These are phyloP conservation scores for Pseudonitzschia multistriata DNA, from an alignment of 108 stramenopile species.

Conservation along the genomic window DNA sequence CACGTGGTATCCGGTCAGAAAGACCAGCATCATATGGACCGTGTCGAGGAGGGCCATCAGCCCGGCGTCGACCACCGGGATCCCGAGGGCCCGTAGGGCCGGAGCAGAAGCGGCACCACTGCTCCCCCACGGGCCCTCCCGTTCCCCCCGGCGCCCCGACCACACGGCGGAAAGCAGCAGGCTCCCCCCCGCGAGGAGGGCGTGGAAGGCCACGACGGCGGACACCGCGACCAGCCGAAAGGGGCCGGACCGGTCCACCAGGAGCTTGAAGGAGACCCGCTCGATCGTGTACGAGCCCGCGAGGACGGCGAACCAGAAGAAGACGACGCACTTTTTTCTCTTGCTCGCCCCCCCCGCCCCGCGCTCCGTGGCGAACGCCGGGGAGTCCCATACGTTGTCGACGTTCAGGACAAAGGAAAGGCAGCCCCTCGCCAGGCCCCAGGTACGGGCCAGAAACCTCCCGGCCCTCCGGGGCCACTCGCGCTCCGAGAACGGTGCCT, in stretches of 20 bases:
- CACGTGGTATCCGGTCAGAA: conserved; percentile 75
- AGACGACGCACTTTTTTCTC: conserved; percentile 52
- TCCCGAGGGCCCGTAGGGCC: conserved; percentile 38
- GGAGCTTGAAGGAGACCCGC: conserved; percentile 71
- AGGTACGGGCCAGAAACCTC: neutral
- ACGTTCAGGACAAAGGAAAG: conserved; percentile 62
- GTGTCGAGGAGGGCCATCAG: conserved; percentile 85
- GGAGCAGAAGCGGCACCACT: conserved; percentile 25
- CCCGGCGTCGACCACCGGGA: conserved; percentile 74
- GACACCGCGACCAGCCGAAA: conserved; percentile 77
- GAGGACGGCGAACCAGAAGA: conserved; percentile 77
- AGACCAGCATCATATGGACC: conserved; percentile 65
- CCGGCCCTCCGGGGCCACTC: neutral
- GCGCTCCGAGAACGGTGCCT: conserved; percentile 3
- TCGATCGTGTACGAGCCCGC: conserved; percentile 72
- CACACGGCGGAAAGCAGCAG: conserved; percentile 46
- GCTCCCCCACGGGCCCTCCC: too few species aligned
- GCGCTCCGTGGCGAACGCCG: conserved; percentile 10
- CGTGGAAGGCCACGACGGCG: conserved; percentile 63
- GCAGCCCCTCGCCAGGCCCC: conserved; percentile 30
- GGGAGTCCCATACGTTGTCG: conserved; percentile 81
- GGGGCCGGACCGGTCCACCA: conserved; percentile 81
- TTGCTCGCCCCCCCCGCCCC: conserved; percentile 7
- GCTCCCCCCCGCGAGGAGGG: conserved; percentile 44
- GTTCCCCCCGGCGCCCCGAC: too few species aligned